Percentiles rank a stretch among this genome's conserved stretches.
These are phyloP conservation scores for Ogataea zsoltii DNA, from an alignment of 805 yeast genomes.

Conservation along the genomic window DNA sequence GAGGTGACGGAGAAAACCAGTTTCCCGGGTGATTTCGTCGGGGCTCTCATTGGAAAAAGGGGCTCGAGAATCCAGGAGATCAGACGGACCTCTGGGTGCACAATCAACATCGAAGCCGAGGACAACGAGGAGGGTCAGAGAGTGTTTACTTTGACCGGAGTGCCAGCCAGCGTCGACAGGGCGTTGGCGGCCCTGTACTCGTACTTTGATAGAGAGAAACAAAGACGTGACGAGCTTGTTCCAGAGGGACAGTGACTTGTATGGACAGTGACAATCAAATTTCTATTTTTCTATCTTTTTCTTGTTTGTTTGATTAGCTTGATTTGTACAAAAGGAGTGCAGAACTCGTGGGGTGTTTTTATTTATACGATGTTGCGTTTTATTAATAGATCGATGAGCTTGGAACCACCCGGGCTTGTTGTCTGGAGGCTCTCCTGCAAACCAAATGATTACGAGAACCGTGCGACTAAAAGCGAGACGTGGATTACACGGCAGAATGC, in stretches of 20 bases:
- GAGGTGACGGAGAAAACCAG: conserved; percentile 45
- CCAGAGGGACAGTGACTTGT: conserved; percentile 8
- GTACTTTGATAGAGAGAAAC: conserved; percentile 57
- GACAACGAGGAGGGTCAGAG: conserved; percentile 65
- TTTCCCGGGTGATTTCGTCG: conserved; percentile 81
- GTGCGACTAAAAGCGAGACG: too few species aligned
- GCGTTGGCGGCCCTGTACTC: conserved; percentile 57
- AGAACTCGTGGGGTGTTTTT: not conserved
- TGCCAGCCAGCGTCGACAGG: conserved; percentile 52
- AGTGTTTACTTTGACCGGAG: conserved; percentile 69
- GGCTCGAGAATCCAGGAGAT: conserved; percentile 87
- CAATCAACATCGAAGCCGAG: conserved; percentile 72
- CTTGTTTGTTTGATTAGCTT: conserved; percentile 14
- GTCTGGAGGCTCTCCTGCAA: too few species aligned
- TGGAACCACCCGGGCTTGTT: too few species aligned
- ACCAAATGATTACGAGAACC: too few species aligned
- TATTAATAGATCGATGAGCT: too few species aligned
- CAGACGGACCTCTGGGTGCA: conserved; percentile 74
- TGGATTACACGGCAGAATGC: too few species aligned
- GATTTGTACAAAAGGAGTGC: conserved; percentile 15
- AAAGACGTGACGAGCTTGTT: conserved; percentile 28
- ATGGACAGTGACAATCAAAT: conserved; percentile 5
- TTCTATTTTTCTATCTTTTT: not conserved
- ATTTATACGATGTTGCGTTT: not conserved
- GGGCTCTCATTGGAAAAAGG: conserved; percentile 84